A percentile compares a stretch with the other conserved stretches of the same genome.
phyloP scores from a whole-genome alignment of 176 grass and related monocot species.

The Aegilops sharonensis region DNA sequence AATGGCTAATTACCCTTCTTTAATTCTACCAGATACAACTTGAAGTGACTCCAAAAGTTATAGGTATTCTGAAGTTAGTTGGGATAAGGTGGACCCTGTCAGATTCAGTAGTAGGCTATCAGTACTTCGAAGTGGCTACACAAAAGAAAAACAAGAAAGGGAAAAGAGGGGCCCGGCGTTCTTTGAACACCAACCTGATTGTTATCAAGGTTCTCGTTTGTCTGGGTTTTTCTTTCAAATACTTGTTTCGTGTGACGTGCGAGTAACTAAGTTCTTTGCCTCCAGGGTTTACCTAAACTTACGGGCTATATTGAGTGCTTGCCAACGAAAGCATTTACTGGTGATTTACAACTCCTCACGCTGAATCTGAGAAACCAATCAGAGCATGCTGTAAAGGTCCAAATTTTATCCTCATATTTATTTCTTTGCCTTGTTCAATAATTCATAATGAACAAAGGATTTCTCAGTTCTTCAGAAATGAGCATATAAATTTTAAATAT shows the following conservation, averaged over 20 bases:
- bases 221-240: conserved; percentile 17
- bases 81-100: conserved; percentile 93
- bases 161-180: conserved; percentile 43
- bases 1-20: not conserved
- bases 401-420: conserved; percentile 11
- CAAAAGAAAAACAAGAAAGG: conserved; percentile 83
- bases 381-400: conserved; percentile 84
- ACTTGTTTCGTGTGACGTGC: conserved; percentile 20
- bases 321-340: conserved; percentile 64
- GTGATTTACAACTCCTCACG: conserved; percentile 71
- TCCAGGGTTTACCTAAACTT: conserved; percentile 86
- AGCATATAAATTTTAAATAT: not conserved
- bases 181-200: conserved; percentile 56
- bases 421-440: conserved; percentile 14
- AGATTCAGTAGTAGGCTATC: conserved; percentile 86
- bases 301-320: conserved; percentile 67
- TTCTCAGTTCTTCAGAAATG: conserved; percentile 7
- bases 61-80: conserved; percentile 87
- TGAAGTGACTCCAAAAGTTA: conserved; percentile 86
- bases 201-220: conserved; percentile 78
- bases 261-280: conserved; percentile 33
- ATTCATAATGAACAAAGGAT: not conserved
- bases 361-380: conserved; percentile 80
- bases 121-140: conserved; percentile 67
- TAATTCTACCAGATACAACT: conserved; percentile 76